Conservation (phyloP, 2,329 filamentous ascomycete species). For the Rachicladosporium sp. region DNA sequence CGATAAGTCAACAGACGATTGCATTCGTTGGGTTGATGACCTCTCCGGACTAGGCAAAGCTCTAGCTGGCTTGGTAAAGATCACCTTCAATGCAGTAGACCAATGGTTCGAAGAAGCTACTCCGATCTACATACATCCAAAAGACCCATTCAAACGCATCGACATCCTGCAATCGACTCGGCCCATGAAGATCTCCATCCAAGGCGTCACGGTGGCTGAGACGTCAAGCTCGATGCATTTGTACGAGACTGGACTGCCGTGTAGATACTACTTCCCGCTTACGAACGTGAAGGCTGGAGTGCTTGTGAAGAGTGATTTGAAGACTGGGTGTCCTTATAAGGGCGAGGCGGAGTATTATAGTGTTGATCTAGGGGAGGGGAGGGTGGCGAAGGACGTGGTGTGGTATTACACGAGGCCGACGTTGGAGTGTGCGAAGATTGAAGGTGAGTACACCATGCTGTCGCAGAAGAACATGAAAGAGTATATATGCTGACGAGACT, state of each 20-base stretch:
- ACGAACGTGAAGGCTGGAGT: constrained; percentile 36
- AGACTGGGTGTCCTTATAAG: constrained; percentile 55
- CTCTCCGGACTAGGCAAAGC: constrained; percentile 9
- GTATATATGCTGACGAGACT: not conserved
- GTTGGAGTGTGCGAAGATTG: constrained; percentile 42
- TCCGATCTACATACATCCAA: constrained; percentile 50
- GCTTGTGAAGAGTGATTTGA: constrained; percentile 39
- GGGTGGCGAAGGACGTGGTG: constrained; percentile 38
- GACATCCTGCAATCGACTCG: constrained; percentile 48
- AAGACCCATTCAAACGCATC: constrained; percentile 54
- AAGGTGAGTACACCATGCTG: constrained; percentile 25
- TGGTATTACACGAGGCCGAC: constrained; percentile 53
- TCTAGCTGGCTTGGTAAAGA: constrained; percentile 14
- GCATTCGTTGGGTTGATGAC: constrained; percentile 11
- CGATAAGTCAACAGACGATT: constrained; percentile 9
- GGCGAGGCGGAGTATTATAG: constrained; percentile 52
- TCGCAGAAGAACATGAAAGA: too few species aligned
- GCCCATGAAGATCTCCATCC: constrained; percentile 37
- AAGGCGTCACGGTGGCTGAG: constrained; percentile 37
- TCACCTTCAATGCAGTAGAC: constrained; percentile 21
- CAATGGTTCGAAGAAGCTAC: constrained; percentile 48
- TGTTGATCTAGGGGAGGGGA: constrained; percentile 32
- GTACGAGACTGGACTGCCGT: constrained; percentile 47
- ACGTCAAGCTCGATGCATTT: constrained; percentile 39
- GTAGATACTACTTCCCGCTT: constrained; percentile 47